Conservation (phyloP, 2,329 filamentous ascomycete genomes). For the Cladosporium sp. region DNA sequence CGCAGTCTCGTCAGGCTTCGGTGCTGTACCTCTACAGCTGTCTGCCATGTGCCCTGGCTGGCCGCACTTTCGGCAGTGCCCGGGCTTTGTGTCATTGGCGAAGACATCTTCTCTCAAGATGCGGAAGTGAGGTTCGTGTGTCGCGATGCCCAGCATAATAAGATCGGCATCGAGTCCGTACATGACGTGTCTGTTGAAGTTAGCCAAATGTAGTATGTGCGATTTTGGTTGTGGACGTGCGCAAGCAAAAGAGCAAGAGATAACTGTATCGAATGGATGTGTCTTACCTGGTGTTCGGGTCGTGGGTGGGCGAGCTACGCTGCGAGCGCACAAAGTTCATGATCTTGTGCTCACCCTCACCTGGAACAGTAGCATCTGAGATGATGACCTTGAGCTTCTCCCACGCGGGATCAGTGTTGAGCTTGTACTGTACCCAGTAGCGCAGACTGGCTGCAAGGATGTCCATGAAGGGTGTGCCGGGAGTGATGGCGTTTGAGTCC, state of each 20-base stretch:
- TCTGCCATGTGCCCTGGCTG: conserved; percentile 87
- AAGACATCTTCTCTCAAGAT: conserved; percentile 97
- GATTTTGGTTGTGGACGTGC: no score
- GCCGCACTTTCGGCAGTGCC: conserved; percentile 81
- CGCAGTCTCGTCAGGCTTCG: conserved; percentile 67
- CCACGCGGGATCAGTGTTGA: conserved; percentile 96
- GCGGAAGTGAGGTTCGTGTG: conserved; percentile 94
- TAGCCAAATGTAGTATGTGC: conserved; percentile 14
- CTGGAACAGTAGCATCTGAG: conserved; percentile 94
- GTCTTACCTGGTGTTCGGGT: conserved; percentile 69
- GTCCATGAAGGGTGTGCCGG: conserved; percentile 98
- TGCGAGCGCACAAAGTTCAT: conserved; percentile 98
- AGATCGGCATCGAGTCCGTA: conserved; percentile 97
- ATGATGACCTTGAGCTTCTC: conserved; percentile 96
- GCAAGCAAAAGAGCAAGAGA: conserved; percentile 5
- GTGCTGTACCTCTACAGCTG: conserved; percentile 77
- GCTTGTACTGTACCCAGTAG: conserved; percentile 97
- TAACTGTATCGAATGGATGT: conserved; percentile 1
- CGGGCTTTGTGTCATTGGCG: conserved; percentile 76
- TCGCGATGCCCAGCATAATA: conserved; percentile 96
- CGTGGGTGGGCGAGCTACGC: conserved; percentile 80
- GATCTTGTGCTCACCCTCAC: conserved; percentile 98
- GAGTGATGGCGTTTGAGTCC: conserved; percentile 84
- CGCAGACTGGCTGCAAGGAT: conserved; percentile 83
- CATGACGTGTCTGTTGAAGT: conserved; percentile 73